Percentiles rank a stretch among this genome's conserved stretches.
Evolutionary conservation across 2,329 filamentous ascomycete species (phyloP).

Genomic region (Pyrenophora teres): DNA sequence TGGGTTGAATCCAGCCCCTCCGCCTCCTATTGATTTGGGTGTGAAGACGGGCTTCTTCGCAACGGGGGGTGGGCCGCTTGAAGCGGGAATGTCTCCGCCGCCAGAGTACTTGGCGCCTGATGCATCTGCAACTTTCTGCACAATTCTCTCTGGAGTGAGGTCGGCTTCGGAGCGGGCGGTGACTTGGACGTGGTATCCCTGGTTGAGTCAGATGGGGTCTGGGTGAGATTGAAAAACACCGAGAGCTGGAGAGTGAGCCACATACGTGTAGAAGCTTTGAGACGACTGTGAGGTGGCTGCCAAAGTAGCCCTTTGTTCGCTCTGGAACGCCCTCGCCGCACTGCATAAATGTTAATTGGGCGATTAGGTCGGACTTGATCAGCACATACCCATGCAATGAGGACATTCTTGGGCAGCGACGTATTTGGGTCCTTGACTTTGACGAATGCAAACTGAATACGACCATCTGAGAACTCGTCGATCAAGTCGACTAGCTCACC

Average conservation of each 20-base stretch:
- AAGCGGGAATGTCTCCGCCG: constrained; percentile 59
- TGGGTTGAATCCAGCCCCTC: constrained; percentile 66
- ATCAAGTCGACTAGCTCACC: constrained; percentile 88
- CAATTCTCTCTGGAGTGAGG: constrained; percentile 82
- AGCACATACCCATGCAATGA: constrained; percentile 78
- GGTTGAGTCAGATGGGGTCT: constrained; percentile 30
- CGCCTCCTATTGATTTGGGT: constrained; percentile 68
- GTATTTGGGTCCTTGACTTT: constrained; percentile 97
- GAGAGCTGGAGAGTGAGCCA: constrained; percentile 6
- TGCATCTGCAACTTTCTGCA: constrained; percentile 92
- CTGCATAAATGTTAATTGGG: constrained; percentile 45
- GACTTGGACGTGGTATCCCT: constrained; percentile 96
- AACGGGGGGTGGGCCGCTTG: constrained; percentile 67
- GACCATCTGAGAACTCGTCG: constrained; percentile 95
- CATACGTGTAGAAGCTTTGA: constrained; percentile 84
- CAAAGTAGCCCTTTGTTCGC: constrained; percentile 97
- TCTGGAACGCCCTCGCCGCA: constrained; percentile 98
- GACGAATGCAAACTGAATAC: constrained; percentile 94
- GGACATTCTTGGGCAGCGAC: constrained; percentile 82
- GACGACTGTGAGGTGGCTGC: constrained; percentile 86
- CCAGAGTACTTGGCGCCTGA: constrained; percentile 94
- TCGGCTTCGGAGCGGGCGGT: constrained; percentile 91
- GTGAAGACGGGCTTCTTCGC: constrained; percentile 91
- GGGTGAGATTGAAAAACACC: not conserved
- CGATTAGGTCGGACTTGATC: not conserved